phyloP scores from a whole-genome alignment of 2,329 filamentous ascomycete species.

The Xylaria sp. region DNA sequence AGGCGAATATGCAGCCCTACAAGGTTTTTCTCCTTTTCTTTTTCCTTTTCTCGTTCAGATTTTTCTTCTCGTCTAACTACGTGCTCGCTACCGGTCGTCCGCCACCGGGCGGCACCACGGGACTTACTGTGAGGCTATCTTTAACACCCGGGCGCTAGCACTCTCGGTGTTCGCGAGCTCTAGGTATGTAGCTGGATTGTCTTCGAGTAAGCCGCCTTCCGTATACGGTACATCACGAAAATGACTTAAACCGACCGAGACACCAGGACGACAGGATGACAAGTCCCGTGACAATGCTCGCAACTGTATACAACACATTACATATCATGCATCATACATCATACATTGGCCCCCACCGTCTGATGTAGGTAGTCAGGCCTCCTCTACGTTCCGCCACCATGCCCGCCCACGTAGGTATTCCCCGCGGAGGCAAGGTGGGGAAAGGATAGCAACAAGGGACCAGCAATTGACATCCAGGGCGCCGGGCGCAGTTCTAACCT shows the following conservation, averaged over 20 bases:
- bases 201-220: not conserved
- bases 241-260: not conserved
- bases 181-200: not conserved
- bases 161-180: constrained; percentile 10
- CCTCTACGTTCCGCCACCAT: not conserved
- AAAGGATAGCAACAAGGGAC: constrained; percentile 14
- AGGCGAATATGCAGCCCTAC: constrained; percentile 37
- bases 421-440: constrained; percentile 33
- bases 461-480: constrained; percentile 17
- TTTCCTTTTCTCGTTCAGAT: not conserved
- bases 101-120: constrained; percentile 14
- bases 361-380: constrained; percentile 4
- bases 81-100: constrained; percentile 8
- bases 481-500: constrained; percentile 20
- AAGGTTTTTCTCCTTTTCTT: not conserved
- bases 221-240: not conserved
- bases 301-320: not conserved
- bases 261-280: constrained; percentile 3
- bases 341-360: constrained; percentile 3
- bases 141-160: not conserved
- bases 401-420: constrained; percentile 25
- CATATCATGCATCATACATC: not conserved
- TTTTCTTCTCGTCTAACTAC: constrained; percentile 3
- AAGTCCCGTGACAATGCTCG: constrained; percentile 4
- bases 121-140: constrained; percentile 10